phyloP scores from a whole-genome alignment of 139 green algal genomes.

The Micractinium sp. region DNA sequence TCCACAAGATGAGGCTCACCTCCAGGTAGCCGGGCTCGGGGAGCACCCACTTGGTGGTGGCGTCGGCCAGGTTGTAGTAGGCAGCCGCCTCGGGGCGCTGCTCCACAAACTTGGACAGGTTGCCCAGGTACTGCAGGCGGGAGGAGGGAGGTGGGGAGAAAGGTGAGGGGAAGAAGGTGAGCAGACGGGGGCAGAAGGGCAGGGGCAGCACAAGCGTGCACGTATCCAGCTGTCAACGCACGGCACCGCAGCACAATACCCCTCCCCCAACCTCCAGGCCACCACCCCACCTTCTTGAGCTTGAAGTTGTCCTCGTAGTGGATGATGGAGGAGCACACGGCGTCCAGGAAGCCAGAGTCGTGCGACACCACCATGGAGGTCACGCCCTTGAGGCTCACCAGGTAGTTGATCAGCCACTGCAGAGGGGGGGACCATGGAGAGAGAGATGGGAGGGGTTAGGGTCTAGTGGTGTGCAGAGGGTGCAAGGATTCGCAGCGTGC shows the following conservation, averaged over 20 bases:
- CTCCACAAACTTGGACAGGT: constrained; percentile 81
- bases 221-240: no score
- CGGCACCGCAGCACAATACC: no score
- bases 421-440: no score
- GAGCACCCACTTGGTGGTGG: constrained; percentile 61
- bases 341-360: constrained; percentile 79
- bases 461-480: no score
- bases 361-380: constrained; percentile 83
- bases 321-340: constrained; percentile 79
- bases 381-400: constrained; percentile 60
- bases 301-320: constrained; percentile 83
- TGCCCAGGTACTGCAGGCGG: constrained; percentile 68
- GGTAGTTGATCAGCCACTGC: constrained; percentile 75
- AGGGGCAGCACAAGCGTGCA: no score
- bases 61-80: constrained; percentile 70
- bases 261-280: not conserved
- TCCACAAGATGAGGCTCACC: not conserved
- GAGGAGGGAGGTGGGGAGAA: not conserved
- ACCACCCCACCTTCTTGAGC: constrained; percentile 45
- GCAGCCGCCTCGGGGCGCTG: constrained; percentile 63
- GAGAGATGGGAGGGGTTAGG: no score
- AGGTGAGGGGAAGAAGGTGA: not conserved
- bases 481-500: no score
- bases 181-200: not conserved
- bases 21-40: constrained; percentile 76